These are phyloP conservation scores for Colletotrichum liriopes DNA, from an alignment of 2,329 filamentous ascomycete genomes.

Conservation along the genomic window DNA sequence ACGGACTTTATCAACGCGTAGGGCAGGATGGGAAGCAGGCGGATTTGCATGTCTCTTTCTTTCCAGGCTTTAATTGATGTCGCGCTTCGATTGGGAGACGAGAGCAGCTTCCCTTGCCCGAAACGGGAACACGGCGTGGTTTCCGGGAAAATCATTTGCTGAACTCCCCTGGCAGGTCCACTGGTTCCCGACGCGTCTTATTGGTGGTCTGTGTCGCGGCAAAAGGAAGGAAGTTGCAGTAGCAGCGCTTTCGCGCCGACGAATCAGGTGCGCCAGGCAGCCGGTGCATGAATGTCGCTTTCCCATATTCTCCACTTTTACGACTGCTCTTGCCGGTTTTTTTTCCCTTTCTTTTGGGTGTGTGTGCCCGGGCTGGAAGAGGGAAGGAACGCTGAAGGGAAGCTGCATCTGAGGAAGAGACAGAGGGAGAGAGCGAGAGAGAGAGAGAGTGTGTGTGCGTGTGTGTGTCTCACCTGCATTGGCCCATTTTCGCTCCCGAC, in stretches of 20 bases:
- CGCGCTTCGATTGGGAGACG: constrained; percentile 14
- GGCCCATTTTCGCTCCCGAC: constrained; percentile 3
- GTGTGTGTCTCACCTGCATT: constrained; percentile 28
- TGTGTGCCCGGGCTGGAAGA: neutral
- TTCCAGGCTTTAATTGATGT: constrained; percentile 14
- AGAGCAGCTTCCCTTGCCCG: constrained; percentile 12
- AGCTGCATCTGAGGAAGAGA: neutral
- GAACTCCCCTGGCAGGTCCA: neutral
- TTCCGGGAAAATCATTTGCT: neutral
- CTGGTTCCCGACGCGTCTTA: constrained; percentile 26
- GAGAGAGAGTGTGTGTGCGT: too few relatives aligned
- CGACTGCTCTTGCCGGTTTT: neutral
- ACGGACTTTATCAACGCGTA: constrained; percentile 18
- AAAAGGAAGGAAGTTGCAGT: constrained; percentile 35
- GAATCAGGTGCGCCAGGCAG: constrained; percentile 14
- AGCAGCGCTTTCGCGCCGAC: constrained; percentile 18
- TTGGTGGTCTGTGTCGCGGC: constrained; percentile 27
- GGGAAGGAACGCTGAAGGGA: constrained; percentile 2
- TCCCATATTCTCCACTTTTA: neutral
- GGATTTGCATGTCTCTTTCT: neutral
- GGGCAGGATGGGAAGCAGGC: neutral
- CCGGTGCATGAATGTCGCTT: constrained; percentile 32
- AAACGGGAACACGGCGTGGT: constrained; percentile 7
- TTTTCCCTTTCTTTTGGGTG: neutral
- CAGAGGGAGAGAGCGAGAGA: too few relatives aligned